Conservation (phyloP, 2,329 filamentous ascomycete species). For the Trichoderma sp. region DNA sequence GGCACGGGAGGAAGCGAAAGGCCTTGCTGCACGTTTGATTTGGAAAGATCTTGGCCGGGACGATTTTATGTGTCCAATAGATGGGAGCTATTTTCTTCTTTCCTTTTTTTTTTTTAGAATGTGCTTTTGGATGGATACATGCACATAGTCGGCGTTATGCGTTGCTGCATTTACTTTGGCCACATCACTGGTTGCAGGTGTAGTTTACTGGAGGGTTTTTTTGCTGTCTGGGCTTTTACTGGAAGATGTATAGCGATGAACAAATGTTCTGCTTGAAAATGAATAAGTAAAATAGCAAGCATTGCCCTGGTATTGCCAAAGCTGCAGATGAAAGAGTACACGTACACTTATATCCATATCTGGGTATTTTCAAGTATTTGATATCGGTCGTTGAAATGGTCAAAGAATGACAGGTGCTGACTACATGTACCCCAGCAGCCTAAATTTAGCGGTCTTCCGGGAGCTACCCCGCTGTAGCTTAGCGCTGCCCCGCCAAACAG, state of each 20-base stretch:
- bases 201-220: background rate
- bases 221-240: background rate
- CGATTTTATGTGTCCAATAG: background rate
- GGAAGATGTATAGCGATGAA: conserved; percentile 4
- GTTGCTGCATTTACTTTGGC: background rate
- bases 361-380: background rate
- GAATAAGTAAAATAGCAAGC: background rate
- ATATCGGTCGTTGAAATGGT: too few species aligned
- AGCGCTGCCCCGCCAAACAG: conserved; percentile 27
- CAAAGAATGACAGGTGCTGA: background rate
- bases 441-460: conserved; percentile 14
- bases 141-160: conserved; percentile 4
- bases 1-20: background rate
- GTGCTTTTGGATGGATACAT: conserved; percentile 1
- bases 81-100: background rate
- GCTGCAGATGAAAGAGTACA: background rate
- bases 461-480: conserved; percentile 36
- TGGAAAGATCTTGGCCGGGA: background rate
- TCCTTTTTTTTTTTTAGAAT: conserved; percentile 1
- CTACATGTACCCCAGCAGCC: background rate
- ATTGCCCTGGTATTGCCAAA: background rate
- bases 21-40: background rate
- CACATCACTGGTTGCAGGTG: background rate
- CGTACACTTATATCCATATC: background rate
- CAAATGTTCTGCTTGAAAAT: background rate